Base-by-base conservation (phyloP, 1,139 yeast species). In the Ogataea hybrid region DNA sequence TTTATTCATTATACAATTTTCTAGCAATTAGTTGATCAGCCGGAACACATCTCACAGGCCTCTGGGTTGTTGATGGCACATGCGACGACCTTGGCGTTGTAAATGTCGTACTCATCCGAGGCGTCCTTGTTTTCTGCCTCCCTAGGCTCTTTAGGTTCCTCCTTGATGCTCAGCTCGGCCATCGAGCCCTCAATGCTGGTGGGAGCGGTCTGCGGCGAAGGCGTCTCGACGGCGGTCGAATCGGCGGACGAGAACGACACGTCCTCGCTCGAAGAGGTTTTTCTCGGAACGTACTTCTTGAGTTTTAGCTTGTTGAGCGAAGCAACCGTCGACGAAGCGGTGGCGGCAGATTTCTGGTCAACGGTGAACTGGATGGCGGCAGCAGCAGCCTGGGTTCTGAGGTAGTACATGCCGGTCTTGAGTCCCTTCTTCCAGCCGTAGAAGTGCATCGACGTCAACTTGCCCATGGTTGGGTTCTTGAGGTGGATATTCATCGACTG, bases 31-130 rank as follows among this genome's bases (percentile, higher is more conserved):
- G 9, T 12, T 32, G 23, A 37, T 68, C 72, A 92, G 72, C 97
- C 97, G 50, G 97, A 90, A 74, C 98, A 92, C 98, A 92, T 92
- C 63, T 92, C 92, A 70, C 98, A 92, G 36, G 97, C 80, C 68
- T 87, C 97, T 47, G 97, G 97, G 71, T 92, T 92, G 65, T 85
- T 81, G 65, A 92, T 89, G 43, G 97, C 95, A 73, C 98, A 92
- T 32, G 97, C 96, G 68, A 92, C 79, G 32, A 84, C 97, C 69
- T 89, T 83, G 25, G 95, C 85, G 65, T 92, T 88, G 76, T 74
- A 92, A 58, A 92, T 92, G 62, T 92, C 96, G 48, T 65, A 68
- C 55, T 48, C 68, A 10, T 54, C 59, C 21, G 56, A 58, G n/a
- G 18, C 10, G 10, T 11, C 30, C 16, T 28, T 28, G 30, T 12